Evolutionary conservation across 228 moss, liverwort and hornwort species (phyloP).

Genomic region (Sphagnum fallax): DNA sequence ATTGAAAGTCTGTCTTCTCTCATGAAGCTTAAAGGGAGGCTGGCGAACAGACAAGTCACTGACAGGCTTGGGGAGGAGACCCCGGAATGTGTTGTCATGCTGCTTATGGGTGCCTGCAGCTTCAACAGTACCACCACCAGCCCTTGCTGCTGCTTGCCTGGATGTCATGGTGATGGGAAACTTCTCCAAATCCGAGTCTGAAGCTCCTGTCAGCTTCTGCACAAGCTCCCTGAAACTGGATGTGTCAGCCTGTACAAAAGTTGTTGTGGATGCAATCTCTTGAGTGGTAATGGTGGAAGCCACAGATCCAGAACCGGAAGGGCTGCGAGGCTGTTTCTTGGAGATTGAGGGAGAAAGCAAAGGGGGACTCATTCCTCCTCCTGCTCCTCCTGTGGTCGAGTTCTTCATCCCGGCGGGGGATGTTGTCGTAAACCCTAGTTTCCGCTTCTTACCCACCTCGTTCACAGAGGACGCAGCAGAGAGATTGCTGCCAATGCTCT

Average conservation of each 20-base stretch:
- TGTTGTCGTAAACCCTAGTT: background rate
- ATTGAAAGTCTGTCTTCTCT: conserved; percentile 43
- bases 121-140: background rate
- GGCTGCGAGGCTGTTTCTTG: background rate
- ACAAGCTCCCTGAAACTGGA: conserved; percentile 58
- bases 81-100: conserved; percentile 40
- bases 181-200: conserved; percentile 56
- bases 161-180: conserved; percentile 53
- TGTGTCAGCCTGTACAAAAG: conserved; percentile 55
- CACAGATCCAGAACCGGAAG: conserved; percentile 20
- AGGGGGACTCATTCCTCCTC: background rate
- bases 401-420: background rate
- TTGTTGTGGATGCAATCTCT: conserved; percentile 48
- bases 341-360: background rate
- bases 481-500: background rate
- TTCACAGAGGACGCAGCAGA: background rate
- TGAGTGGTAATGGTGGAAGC: conserved; percentile 7
- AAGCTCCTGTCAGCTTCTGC: conserved; percentile 56
- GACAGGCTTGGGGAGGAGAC: conserved; percentile 47
- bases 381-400: background rate
- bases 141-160: conserved; percentile 29
- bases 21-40: conserved; percentile 53
- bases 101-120: conserved; percentile 4
- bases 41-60: conserved; percentile 48
- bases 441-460: background rate